phyloP scores from a whole-genome alignment of 768 basidiomycete species.

The Russula foetens region DNA sequence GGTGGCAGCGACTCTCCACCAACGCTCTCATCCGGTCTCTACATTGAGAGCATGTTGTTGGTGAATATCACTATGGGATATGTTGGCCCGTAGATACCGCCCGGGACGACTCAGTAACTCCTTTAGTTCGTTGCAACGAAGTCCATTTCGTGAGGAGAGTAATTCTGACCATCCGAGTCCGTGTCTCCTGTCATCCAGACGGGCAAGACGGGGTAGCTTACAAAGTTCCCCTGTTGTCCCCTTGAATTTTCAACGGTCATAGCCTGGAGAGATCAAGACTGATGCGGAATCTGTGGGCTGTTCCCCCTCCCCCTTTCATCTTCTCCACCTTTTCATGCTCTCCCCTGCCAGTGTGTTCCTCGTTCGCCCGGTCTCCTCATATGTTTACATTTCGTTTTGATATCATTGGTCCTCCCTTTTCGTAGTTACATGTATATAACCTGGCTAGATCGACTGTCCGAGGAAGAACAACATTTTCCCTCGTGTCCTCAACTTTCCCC shows the following conservation, averaged over 20 bases:
- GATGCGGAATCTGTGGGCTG: conserved; percentile 23
- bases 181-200: neutral
- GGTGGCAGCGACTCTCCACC: conserved; percentile 18
- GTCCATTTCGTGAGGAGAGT: conserved; percentile 53
- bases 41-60: conserved; percentile 28
- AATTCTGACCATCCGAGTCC: neutral
- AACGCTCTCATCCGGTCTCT: conserved; percentile 43
- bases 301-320: too few species aligned
- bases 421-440: too few species aligned
- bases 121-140: conserved; percentile 43
- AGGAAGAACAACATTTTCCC: too few species aligned
- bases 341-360: too few species aligned
- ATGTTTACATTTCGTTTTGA: too few species aligned
- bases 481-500: too few species aligned
- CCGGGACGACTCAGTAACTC: conserved; percentile 43
- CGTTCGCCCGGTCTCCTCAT: too few species aligned
- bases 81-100: conserved; percentile 57
- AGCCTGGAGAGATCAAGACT: conserved; percentile 34
- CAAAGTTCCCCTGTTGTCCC: conserved; percentile 38
- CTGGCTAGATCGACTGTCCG: too few species aligned
- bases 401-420: too few species aligned
- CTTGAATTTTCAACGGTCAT: conserved; percentile 38
- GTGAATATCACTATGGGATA: conserved; percentile 36
- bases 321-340: too few species aligned
- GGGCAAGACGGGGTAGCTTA: neutral